Base-by-base conservation (phyloP, 2,329 filamentous ascomycete species). In the Alternaria postmessia region DNA sequence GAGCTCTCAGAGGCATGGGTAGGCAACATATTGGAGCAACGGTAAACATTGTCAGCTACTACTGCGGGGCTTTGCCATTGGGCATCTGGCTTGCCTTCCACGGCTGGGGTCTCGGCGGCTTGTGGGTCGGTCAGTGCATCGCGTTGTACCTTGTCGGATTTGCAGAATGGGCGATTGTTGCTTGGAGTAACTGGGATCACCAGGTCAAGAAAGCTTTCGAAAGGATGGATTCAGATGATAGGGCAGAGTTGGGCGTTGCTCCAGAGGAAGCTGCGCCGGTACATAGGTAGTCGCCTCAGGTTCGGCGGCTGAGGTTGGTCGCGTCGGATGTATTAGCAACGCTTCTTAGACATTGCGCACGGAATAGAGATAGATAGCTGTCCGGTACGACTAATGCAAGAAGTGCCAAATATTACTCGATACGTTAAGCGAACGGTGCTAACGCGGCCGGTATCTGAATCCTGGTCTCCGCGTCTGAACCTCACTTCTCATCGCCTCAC, bases 71-170 rank as follows among this genome's bases (percentile, higher is more conserved):
- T 1, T 76, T 96, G 56, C 93, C 93, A 0, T 81, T 89, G n/a
- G 92, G 93, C 0, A 91, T 96, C 54, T 95, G 87, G 79, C 86
- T 96, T 30, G 92, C 93, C 2, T 95, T 95, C 69, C 87, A 95
- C 72, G 92, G 92, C 18, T 95, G 92, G 92, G 92, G 92, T 0
- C 80, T 96, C 2, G 83, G 84, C 18, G 93, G 93, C 0, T 80
- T 96, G 16, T 96, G 93, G 93, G 82, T 95, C 34, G 93, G 92
- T 16, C 91, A 94, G 74, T 94, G 91, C 71, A 88, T 80, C 57
- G 79, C 78, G 9, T 65, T 96, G 32, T 96, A 93, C 73, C 81
- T 95, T 22, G 93, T 96, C 0, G 93, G 93, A 2, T 81, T 84
- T 1, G 75, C 91, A 11, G 91, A 96, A 75, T 96, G 93, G 93